Evolutionary conservation across 176 grass and related monocot species (phyloP).

Genomic region (Puccinellia tenuiflora): DNA sequence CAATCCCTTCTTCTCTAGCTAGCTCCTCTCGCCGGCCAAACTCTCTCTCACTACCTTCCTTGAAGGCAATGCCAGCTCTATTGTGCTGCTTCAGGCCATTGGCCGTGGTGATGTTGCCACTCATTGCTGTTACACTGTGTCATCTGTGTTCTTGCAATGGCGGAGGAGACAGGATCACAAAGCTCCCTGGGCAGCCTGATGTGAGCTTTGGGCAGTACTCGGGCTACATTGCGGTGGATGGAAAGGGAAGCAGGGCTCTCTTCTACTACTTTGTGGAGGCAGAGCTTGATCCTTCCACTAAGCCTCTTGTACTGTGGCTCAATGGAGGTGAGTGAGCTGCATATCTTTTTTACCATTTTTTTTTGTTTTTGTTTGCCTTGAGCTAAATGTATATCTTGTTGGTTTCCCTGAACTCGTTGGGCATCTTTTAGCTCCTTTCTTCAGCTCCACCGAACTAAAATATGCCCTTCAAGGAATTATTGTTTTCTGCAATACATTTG

Average conservation of each 20-base stretch:
- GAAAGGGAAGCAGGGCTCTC: constrained; percentile 53
- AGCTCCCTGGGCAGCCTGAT: constrained; percentile 78
- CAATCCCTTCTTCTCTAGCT: constrained; percentile 1
- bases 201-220: constrained; percentile 86
- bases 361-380: neutral
- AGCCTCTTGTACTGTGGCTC: constrained; percentile 94
- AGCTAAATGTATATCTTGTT: neutral
- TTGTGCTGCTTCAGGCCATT: constrained; percentile 15
- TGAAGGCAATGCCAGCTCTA: constrained; percentile 21
- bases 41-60: constrained; percentile 8
- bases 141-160: constrained; percentile 29
- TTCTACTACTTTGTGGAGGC: constrained; percentile 99
- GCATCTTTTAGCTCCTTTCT: neutral
- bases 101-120: constrained; percentile 20
- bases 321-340: constrained; percentile 66
- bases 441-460: neutral
- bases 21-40: neutral
- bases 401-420: neutral
- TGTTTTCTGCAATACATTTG: neutral
- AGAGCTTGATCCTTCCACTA: constrained; percentile 62
- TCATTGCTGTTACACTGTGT: constrained; percentile 14
- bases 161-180: constrained; percentile 53
- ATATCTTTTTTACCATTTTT: too few species aligned
- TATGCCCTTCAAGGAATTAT: neutral
- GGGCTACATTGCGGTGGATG: constrained; percentile 74